Evolutionary conservation across 2,329 filamentous ascomycete species (phyloP).

Genomic region (Amesomyces nigricolor): DNA sequence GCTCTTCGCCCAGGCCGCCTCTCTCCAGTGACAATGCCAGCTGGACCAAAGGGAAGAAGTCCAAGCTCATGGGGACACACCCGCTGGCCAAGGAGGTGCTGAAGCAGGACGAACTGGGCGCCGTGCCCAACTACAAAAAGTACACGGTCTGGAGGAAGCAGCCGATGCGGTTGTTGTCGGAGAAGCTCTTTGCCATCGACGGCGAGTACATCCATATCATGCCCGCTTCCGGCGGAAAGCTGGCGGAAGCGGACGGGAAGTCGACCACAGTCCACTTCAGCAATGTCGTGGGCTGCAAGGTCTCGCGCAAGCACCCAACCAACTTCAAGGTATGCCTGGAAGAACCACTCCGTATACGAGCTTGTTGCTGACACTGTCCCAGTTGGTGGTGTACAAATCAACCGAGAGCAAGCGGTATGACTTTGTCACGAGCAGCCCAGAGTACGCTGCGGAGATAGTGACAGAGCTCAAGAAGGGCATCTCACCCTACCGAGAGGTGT

Average conservation of each 20-base stretch:
- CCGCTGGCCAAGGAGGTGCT: slow-evolving; percentile 61
- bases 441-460: slow-evolving; percentile 75
- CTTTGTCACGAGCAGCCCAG: slow-evolving; percentile 68
- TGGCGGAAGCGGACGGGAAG: slow-evolving; percentile 60
- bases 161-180: slow-evolving; percentile 74
- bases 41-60: slow-evolving; percentile 51
- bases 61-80: slow-evolving; percentile 51
- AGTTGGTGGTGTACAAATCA: slow-evolving; percentile 68
- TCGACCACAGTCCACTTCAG: slow-evolving; percentile 78
- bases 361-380: background rate
- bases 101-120: slow-evolving; percentile 53
- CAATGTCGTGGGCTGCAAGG: slow-evolving; percentile 76
- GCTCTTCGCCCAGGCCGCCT: slow-evolving; percentile 62
- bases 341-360: background rate
- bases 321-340: slow-evolving; percentile 62
- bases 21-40: slow-evolving; percentile 44
- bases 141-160: slow-evolving; percentile 79
- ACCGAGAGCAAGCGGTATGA: slow-evolving; percentile 77
- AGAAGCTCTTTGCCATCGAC: slow-evolving; percentile 72
- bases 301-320: slow-evolving; percentile 71
- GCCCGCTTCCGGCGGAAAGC: slow-evolving; percentile 61
- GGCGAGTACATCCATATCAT: slow-evolving; percentile 85
- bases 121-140: slow-evolving; percentile 60
- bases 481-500: slow-evolving; percentile 55
- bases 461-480: slow-evolving; percentile 72